Evolutionary conservation across 108 stramenopile genomes (phyloP).

Genomic region (Skeletonema marinoi): DNA sequence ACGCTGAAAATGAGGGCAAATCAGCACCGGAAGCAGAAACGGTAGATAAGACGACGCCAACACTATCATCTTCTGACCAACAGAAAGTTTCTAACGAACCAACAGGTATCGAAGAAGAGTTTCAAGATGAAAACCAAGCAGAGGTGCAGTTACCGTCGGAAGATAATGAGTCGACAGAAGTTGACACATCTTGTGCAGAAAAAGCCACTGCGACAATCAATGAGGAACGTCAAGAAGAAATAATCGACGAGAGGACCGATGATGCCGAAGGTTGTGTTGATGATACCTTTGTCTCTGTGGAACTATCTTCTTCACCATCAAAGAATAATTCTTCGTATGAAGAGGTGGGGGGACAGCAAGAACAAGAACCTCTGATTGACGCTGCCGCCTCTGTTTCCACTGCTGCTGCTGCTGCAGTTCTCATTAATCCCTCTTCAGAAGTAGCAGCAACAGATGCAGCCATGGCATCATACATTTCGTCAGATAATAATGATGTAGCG

Average conservation of each 20-base stretch:
- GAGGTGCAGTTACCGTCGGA: neutral
- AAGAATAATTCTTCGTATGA: neutral
- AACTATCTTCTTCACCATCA: neutral
- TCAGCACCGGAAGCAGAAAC: too few relatives aligned
- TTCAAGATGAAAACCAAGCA: neutral
- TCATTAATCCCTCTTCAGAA: neutral
- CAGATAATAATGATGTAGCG: neutral
- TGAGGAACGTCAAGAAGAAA: neutral
- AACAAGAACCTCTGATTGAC: neutral
- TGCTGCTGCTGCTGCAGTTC: neutral
- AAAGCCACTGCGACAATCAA: neutral
- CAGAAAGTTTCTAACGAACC: neutral
- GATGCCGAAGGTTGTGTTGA: neutral
- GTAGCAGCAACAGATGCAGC: neutral
- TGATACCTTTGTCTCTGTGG: neutral
- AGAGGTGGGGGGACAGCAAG: neutral
- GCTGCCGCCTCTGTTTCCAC: neutral
- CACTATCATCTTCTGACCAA: neutral
- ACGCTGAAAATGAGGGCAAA: too few relatives aligned
- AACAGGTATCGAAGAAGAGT: neutral
- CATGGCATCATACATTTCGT: neutral
- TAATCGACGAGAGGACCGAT: neutral
- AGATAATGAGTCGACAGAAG: neutral
- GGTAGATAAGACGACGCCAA: neutral
- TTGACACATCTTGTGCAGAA: neutral